Evolutionary conservation across 306 rosid species (phyloP).

Genomic region (Potentilla sterilis): DNA sequence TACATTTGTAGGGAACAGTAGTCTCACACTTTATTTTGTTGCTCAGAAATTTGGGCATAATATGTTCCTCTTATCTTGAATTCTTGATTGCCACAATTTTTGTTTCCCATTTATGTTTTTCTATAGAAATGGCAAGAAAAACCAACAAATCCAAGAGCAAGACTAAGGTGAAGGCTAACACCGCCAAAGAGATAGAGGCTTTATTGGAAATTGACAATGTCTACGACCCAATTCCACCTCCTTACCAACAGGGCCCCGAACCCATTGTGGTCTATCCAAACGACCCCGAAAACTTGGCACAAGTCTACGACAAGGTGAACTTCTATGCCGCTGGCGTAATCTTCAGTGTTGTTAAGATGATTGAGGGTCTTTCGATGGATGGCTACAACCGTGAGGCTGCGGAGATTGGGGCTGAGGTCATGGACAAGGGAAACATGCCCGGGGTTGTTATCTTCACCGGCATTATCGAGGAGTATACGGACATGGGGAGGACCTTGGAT

Average conservation of each 20-base stretch:
- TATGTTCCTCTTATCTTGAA: background rate
- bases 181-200: background rate
- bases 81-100: background rate
- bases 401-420: background rate
- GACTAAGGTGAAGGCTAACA: background rate
- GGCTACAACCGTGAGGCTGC: background rate
- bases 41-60: background rate
- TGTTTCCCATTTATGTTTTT: no score
- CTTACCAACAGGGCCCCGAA: background rate
- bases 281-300: background rate
- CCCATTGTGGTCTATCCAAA: background rate
- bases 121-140: background rate
- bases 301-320: conserved; percentile 1
- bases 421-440: background rate
- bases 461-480: background rate
- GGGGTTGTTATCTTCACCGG: background rate
- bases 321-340: background rate
- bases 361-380: background rate
- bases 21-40: background rate
- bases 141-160: background rate
- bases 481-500: background rate
- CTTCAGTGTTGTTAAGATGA: background rate
- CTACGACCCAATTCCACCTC: background rate
- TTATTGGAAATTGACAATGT: background rate
- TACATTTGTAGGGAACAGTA: background rate